Evolutionary conservation across 768 basidiomycete genomes (phyloP), one percentile per base, ranked within the genome.

Genomic region (Naganishia vishniacii): DNA sequence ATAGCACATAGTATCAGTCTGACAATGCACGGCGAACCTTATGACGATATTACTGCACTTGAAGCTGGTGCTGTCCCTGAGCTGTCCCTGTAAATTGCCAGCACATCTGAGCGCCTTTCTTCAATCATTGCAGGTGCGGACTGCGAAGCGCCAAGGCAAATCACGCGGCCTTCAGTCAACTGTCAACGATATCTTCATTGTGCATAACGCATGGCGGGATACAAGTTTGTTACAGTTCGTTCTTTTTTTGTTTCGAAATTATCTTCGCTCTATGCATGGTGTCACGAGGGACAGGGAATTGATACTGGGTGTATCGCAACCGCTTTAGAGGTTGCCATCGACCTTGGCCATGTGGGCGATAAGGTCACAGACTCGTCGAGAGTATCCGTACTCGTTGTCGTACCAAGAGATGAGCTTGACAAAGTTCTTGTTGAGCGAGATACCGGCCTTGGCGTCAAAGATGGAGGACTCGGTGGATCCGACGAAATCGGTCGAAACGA

Each of bases 331-430:
- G 32, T 73, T 73, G 67, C 72, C 72, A 63, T 95, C 93, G 79
- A 84, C 83, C 80, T 83, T 82, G 67, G 92, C 89, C 67, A 84
- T 86, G 80, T 78, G 90, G 68, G 84, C 80, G 77, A 98, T 80
- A 62, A 98, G 83, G 78, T 98, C 94, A 80, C 86, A 86, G 60
- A 94, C 92, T 76, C 92, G 87, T 78, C 81, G 85, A 48, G 91
- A 93, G 86, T 95, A 97, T 20, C 91, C 68, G 69, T 70, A 74
- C 70, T 77, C 76, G 74, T 77, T 79, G 73, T 77, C 76, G 75
- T 77, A 93, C 91, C 93, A 95, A 45, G 88, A 77, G 77, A 98
- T 86, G 73, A 95, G 85, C 85, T 98, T 98, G 82, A 97, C 88
- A 73, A 98, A 97, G 81, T 86, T 86, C 67, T 81, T 73, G 86